These are phyloP conservation scores for Aspergillus awamori DNA, from an alignment of 2,329 filamentous ascomycete genomes.

Conservation along the genomic window DNA sequence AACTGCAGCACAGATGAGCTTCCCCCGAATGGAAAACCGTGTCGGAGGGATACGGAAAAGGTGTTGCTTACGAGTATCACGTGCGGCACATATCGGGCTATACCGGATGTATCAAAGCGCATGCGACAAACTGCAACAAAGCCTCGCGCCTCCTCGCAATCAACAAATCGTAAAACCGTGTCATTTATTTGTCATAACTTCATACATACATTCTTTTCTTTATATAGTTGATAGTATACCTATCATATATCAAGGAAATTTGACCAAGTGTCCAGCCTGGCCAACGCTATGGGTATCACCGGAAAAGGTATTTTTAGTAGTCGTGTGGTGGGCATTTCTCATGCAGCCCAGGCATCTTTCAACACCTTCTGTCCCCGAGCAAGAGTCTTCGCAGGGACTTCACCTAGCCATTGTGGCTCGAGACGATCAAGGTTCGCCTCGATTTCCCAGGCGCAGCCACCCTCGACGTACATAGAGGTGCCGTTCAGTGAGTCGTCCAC, in stretches of 20 bases:
- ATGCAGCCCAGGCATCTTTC: constrained; percentile 23
- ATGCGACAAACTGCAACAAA: no score
- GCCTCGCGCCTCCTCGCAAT: no score
- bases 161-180: no score
- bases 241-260: no score
- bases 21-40: no score
- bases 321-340: constrained; percentile 9
- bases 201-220: background rate
- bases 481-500: constrained; percentile 42
- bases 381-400: constrained; percentile 39
- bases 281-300: constrained; percentile 11
- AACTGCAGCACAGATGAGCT: no score
- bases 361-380: constrained; percentile 40
- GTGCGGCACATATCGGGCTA: no score
- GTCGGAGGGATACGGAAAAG: no score
- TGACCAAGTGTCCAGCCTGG: background rate
- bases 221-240: background rate
- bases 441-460: constrained; percentile 49
- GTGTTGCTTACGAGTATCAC: no score
- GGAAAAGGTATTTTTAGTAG: background rate
- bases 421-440: constrained; percentile 47
- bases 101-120: no score
- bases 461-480: constrained; percentile 48
- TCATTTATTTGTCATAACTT: no score
- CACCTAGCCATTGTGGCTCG: constrained; percentile 49